Conservation (phyloP, 2,329 filamentous ascomycete genomes). For the Chalaropsis ovoidea region DNA sequence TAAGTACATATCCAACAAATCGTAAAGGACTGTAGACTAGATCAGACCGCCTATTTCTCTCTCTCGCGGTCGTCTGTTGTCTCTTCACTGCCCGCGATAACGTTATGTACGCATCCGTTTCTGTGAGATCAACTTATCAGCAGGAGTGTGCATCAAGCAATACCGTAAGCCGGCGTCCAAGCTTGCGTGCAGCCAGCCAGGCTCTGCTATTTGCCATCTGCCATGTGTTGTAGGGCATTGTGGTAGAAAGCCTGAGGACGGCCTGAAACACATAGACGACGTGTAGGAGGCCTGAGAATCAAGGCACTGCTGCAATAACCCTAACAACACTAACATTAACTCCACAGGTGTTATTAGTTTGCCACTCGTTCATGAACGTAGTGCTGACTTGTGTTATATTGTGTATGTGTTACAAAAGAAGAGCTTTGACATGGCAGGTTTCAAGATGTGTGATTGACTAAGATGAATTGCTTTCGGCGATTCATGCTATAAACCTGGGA, state of each 20-base stretch:
- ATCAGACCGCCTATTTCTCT: constrained; percentile 9
- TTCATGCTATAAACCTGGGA: not conserved
- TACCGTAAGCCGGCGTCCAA: not conserved
- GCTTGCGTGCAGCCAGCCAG: not conserved
- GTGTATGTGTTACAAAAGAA: not conserved
- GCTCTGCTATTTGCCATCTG: too few relatives aligned
- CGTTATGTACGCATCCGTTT: not conserved
- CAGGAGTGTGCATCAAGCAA: not conserved
- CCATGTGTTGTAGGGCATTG: too few relatives aligned
- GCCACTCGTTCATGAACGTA: not conserved
- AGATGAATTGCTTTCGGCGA: constrained; percentile 4
- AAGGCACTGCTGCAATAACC: too few relatives aligned
- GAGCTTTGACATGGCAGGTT: constrained; percentile 9
- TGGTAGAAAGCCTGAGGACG: too few relatives aligned
- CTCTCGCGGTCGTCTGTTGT: constrained; percentile 1
- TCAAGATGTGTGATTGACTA: constrained; percentile 14
- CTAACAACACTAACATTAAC: too few relatives aligned
- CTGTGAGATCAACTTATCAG: not conserved
- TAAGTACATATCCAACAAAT: too few relatives aligned
- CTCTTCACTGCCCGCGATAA: not conserved
- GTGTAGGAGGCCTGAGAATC: too few relatives aligned
- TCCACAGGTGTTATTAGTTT: not conserved
- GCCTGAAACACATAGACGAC: too few relatives aligned
- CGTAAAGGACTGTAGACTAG: not conserved
- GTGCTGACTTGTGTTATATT: not conserved